Conservation (phyloP, 2,329 filamentous ascomycete genomes). For the Fusarium nurragi region DNA sequence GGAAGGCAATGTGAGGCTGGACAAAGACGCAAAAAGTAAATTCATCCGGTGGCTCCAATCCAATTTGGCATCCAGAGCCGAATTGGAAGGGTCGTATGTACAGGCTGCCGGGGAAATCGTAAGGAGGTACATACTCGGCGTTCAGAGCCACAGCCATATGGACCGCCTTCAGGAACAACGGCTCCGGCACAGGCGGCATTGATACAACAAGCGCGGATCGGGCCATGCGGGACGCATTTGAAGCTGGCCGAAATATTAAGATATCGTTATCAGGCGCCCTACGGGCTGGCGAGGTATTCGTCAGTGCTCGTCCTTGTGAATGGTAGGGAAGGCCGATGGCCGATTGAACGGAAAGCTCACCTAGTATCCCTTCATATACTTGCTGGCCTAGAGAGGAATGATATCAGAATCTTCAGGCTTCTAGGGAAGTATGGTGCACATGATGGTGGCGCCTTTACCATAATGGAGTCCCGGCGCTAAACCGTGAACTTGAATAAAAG, state of each 20-base stretch:
- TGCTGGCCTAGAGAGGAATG: not conserved
- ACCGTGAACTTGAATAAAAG: not conserved
- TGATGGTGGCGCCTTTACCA: not conserved
- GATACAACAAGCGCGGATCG: not conserved
- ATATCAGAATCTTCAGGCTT: not conserved
- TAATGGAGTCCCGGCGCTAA: not conserved
- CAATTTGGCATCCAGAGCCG: not conserved
- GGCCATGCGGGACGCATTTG: not conserved
- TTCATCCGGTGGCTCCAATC: not conserved
- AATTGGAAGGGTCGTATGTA: not conserved
- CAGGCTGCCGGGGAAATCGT: not conserved
- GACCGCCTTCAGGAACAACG: not conserved
- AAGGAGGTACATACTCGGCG: not conserved
- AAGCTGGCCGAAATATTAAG: not conserved
- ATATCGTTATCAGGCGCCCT: not conserved
- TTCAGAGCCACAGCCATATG: not conserved
- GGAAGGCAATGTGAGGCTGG: not conserved
- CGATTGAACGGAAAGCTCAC: no score
- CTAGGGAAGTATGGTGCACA: no score
- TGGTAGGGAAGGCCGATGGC: no score
- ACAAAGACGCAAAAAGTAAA: not conserved
- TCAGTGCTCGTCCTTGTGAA: no score
- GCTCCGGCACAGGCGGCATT: not conserved
- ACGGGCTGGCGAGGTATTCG: no score
- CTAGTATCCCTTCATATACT: not conserved